Evolutionary conservation across 768 basidiomycete species (phyloP), one percentile per base, ranked within the genome.

Genomic region (Kondoa subrosea): DNA sequence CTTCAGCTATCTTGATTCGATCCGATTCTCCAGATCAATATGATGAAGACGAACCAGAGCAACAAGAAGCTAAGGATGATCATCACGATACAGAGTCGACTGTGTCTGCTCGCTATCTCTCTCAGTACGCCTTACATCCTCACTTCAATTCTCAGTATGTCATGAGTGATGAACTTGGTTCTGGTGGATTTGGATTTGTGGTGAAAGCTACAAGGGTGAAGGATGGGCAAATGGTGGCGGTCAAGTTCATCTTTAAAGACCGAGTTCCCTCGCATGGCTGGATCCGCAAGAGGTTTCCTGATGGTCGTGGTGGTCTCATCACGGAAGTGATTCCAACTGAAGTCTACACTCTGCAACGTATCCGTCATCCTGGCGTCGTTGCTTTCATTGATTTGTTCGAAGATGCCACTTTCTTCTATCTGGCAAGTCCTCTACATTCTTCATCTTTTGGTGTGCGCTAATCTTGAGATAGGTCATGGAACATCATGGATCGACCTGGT

Each of bases 101-200:
- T 25, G 31, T 32, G 27, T 8, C 61, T 27, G 16, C 27, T 31
- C 16, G 61, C 8, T 33, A 30, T 27, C 70, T 74, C 34, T 25
- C 29, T 30, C 27, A 65, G 34, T 69, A 73, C 69, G 31, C 29
- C 4, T 70, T 75, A 1, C 72, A 75, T 62, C 71, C 72, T 0
- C 68, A 71, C 25, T 78, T 79, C 70, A 66, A 65, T 1, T 60
- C 70, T 30, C 67, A 73, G 29, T 80, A 77, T 71, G 62, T 68
- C 4, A 70, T 80, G 56, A 67, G 70, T 17, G 76, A 78, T 27
- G 78, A 78, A 58, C 76, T 96, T 29, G 92, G 92, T 56, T 85
- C 85, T 12, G 92, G 92, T 57, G 91, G 91, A 21, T 96, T 91
- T 75, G 91, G 91, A 1, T 95, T 96, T 76, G 92, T 96, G 30